Evolutionary conservation across 148 eudicot genomes (phyloP), one percentile per base, ranked within the genome.

Genomic region (Simmondsia chinensis): DNA sequence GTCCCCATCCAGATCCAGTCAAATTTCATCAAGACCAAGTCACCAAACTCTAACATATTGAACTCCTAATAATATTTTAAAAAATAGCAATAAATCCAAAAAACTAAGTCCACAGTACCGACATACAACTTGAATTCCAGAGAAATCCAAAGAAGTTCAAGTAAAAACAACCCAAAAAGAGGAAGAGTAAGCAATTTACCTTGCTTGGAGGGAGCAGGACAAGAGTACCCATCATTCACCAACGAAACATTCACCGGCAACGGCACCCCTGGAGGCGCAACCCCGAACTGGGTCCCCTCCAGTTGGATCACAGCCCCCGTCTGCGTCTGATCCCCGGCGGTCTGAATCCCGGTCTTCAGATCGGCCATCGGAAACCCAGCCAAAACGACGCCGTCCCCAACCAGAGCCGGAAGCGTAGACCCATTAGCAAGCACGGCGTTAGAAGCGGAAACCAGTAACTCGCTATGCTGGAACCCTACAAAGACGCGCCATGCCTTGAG

Each of bases 201-300:
- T 10, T 40, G 9, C 39, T 17, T 54, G 5, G 39, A 4, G 19
- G 77, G 54, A 6, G 3, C 22, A 11, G 74, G 59, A 53, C 84
- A 77, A 2, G 14, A 13, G 29, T 38, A 77, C 9, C 74, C 84
- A 34, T 77, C 80, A 42, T 77, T 77, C 8, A 51, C 69, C 14
- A 77, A 53, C 13, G 59, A 33, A 13, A 77, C 18, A 29, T 63
- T 55, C 2, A 14, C 6, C 0, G 77, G 84, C 60, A 73, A 3
- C 0, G 84, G 76, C 44, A 60, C 48, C 4, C 29, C 40, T 4
- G 71, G 76, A 6, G 65, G 46, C 10, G 50, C 64, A 20, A 69
- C 64, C 1, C 84, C 84, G 6, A 66, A 77, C 61, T 77, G 76
- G 6, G 80, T 73, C 22, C 84, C 84, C 18, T 73, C 54, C 71